Conservation (phyloP, 2,329 filamentous ascomycete genomes). For the Teratosphaeria zuluensis region DNA sequence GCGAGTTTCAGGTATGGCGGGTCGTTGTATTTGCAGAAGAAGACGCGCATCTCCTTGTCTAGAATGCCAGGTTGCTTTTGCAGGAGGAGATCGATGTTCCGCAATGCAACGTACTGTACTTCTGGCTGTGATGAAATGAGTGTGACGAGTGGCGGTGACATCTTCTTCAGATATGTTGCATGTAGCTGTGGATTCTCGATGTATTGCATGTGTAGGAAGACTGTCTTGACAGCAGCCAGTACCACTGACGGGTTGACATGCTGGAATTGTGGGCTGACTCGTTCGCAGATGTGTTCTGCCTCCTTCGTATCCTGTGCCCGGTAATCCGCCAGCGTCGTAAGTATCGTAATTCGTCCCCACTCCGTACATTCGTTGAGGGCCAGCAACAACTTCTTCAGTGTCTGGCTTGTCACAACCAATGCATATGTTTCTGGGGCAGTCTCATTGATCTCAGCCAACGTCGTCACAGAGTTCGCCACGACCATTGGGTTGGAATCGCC, state of each 20-base stretch:
- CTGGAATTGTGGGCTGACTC: slow-evolving; percentile 93
- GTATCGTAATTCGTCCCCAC: slow-evolving; percentile 91
- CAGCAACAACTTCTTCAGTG: slow-evolving; percentile 90
- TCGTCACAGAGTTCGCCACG: slow-evolving; percentile 92
- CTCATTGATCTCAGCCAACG: slow-evolving; percentile 83
- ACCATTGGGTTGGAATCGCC: slow-evolving; percentile 98
- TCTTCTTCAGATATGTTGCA: slow-evolving; percentile 89
- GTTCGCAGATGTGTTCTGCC: slow-evolving; percentile 94
- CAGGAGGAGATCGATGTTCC: slow-evolving; percentile 91
- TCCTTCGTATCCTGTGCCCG: slow-evolving; percentile 82
- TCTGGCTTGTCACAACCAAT: slow-evolving; percentile 69
- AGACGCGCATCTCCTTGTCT: slow-evolving; percentile 93
- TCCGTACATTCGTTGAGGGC: slow-evolving; percentile 97
- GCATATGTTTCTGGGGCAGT: slow-evolving; percentile 84
- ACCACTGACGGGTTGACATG: slow-evolving; percentile 97
- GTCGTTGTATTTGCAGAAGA: slow-evolving; percentile 99
- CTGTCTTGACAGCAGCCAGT: slow-evolving; percentile 91
- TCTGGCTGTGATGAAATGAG: slow-evolving; percentile 91
- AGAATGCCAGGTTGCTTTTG: slow-evolving; percentile 95
- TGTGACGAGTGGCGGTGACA: slow-evolving; percentile 93
- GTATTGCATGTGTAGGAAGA: slow-evolving; percentile 90
- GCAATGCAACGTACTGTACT: slow-evolving; percentile 91
- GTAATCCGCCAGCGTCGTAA: slow-evolving; percentile 84
- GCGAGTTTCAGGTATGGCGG: slow-evolving; percentile 95
- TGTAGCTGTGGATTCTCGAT: slow-evolving; percentile 64